Percentiles rank a stretch among this genome's conserved stretches.
phyloP scores from a whole-genome alignment of 192 early-diverging fungal genomes.

The Podila verticillata region DNA sequence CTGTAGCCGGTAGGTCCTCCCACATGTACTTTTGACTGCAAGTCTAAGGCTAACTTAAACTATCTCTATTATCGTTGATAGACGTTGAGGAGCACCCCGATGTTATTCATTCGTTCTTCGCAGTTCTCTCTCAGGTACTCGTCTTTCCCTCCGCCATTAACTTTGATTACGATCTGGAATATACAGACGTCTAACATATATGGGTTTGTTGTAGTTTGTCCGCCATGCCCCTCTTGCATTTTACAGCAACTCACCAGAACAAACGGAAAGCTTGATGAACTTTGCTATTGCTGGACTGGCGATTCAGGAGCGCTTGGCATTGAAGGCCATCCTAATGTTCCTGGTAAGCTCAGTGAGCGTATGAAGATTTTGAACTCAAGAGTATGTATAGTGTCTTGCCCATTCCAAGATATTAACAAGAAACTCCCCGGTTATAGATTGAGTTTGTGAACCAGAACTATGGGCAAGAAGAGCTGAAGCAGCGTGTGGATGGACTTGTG shows the following conservation, averaged over 20 bases:
- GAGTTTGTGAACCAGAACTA: constrained; percentile 58
- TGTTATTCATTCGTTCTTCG: constrained; percentile 59
- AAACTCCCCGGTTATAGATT: constrained; percentile 30
- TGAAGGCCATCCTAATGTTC: constrained; percentile 61
- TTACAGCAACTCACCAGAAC: constrained; percentile 56
- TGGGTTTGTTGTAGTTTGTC: constrained; percentile 38
- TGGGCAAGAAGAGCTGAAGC: constrained; percentile 41
- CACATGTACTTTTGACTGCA: not conserved
- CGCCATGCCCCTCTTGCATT: constrained; percentile 61
- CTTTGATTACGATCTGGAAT: too few species aligned
- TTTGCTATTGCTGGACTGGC: constrained; percentile 61
- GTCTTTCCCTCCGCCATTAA: not conserved
- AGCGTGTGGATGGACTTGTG: constrained; percentile 51
- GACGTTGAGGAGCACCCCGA: constrained; percentile 66
- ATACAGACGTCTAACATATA: too few species aligned
- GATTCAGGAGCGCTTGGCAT: constrained; percentile 61
- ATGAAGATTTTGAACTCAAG: not conserved
- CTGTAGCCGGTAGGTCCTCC: constrained; percentile 41
- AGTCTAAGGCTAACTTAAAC: too few species aligned
- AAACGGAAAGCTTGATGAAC: constrained; percentile 53
- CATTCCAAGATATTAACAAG: too few species aligned
- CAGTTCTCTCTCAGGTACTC: constrained; percentile 57
- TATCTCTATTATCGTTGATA: constrained; percentile 12
- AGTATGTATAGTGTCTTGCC: too few species aligned
- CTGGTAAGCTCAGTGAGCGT: constrained; percentile 42